Conservation (phyloP, 1,284 basidiomycete genomes). For the Marasmius fiardii region DNA sequence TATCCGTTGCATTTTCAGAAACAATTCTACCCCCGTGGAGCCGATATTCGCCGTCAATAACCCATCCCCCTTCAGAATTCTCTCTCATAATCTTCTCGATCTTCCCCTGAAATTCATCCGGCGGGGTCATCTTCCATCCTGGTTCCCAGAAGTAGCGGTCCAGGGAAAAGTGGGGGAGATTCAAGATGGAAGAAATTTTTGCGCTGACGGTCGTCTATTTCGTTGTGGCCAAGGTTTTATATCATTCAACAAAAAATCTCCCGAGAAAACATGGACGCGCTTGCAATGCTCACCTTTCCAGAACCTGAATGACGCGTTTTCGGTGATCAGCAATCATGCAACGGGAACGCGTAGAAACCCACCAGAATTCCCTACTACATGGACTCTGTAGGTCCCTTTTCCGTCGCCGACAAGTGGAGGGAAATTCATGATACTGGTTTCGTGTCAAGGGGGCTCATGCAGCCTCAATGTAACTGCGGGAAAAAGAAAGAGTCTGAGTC, state of each 20-base stretch:
- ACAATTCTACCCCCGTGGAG: slow-evolving; percentile 29
- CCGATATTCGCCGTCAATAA: slow-evolving; percentile 47
- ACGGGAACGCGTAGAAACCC: background rate
- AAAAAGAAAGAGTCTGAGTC: no score
- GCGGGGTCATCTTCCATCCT: slow-evolving; percentile 36
- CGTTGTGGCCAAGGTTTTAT: no score
- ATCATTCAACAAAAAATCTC: background rate
- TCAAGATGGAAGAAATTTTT: slow-evolving; percentile 42
- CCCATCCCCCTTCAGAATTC: slow-evolving; percentile 41
- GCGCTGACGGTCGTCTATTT: slow-evolving; percentile 48
- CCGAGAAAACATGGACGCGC: background rate
- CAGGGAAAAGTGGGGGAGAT: slow-evolving; percentile 39
- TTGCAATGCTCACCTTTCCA: slow-evolving; percentile 36
- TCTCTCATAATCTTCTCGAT: slow-evolving; percentile 28
- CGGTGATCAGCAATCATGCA: background rate
- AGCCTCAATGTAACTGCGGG: no score
- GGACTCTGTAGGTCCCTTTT: slow-evolving; percentile 9
- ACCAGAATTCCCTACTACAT: slow-evolving; percentile 15
- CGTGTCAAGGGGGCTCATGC: no score
- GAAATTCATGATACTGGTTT: background rate
- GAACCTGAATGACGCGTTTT: slow-evolving; percentile 28
- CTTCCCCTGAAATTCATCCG: slow-evolving; percentile 34
- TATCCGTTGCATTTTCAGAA: slow-evolving; percentile 44
- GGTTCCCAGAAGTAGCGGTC: slow-evolving; percentile 47
- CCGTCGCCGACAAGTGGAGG: slow-evolving; percentile 12